These are phyloP conservation scores for Plenodomus biglobosus DNA, from an alignment of 2,329 filamentous ascomycete species.

Conservation along the genomic window DNA sequence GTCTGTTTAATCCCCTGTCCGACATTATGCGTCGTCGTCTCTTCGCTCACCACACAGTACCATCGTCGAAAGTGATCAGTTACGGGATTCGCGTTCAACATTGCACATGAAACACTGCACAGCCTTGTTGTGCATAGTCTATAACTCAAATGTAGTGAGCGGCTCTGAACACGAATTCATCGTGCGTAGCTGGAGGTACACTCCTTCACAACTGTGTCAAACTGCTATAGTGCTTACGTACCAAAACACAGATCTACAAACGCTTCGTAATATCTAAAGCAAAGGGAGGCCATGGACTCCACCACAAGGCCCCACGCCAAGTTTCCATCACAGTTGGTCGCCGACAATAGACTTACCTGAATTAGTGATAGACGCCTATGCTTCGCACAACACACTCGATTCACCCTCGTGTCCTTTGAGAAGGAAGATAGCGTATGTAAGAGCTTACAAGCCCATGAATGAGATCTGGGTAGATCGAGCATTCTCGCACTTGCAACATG, in stretches of 20 bases:
- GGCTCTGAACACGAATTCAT: no score
- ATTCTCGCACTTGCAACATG: constrained; percentile 6
- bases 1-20: no score
- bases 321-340: neutral
- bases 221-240: neutral
- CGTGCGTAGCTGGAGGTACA: no score
- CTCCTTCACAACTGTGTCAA: no score
- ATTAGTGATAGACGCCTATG: neutral
- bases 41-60: no score
- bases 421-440: neutral
- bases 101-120: no score
- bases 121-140: neutral
- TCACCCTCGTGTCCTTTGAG: constrained; percentile 10
- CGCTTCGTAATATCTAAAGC: neutral
- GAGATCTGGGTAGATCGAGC: neutral
- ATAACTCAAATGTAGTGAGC: no score
- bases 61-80: no score
- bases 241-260: neutral
- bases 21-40: no score
- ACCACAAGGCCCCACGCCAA: neutral
- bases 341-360: neutral
- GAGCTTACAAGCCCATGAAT: neutral
- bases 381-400: constrained; percentile 15
- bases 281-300: neutral
- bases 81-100: no score